A percentile compares a stretch with the other conserved stretches of the same genome.
Conservation (phyloP, 805 yeast species). For the Zygoascus biomembranicola region DNA sequence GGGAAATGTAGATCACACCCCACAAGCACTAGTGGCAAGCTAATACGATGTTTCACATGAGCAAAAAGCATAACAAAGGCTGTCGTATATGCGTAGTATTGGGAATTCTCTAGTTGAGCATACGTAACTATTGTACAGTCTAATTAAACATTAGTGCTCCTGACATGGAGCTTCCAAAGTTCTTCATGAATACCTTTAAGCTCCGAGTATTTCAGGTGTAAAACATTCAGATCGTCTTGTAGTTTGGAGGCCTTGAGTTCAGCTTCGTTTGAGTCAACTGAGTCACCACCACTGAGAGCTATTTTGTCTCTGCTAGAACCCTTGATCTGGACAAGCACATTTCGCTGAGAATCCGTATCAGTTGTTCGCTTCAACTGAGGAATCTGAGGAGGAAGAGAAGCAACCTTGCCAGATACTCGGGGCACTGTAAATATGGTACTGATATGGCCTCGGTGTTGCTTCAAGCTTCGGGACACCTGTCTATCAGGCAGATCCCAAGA, state of each 20-base stretch:
- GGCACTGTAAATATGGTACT: slow-evolving; percentile 13
- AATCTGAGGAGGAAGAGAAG: slow-evolving; percentile 13
- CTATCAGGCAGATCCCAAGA: slow-evolving; percentile 48
- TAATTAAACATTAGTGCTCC: background rate
- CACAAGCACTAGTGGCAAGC: background rate
- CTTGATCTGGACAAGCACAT: slow-evolving; percentile 14
- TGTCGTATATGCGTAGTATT: background rate
- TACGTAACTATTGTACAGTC: background rate
- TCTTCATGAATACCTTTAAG: slow-evolving; percentile 17
- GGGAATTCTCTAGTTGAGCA: background rate
- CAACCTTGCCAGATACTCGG: slow-evolving; percentile 4
- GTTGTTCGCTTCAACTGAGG: slow-evolving; percentile 23
- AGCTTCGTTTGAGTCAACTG: slow-evolving; percentile 4
- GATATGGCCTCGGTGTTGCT: slow-evolving; percentile 20
- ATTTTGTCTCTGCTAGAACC: background rate
- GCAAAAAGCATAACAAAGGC: background rate
- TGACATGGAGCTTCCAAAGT: slow-evolving; percentile 17
- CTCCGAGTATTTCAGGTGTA: slow-evolving; percentile 13
- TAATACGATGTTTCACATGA: background rate
- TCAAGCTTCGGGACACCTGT: slow-evolving; percentile 26
- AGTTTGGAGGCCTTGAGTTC: slow-evolving; percentile 12
- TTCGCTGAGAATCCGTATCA: slow-evolving; percentile 10
- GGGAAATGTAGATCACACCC: background rate
- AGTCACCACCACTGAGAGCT: background rate
- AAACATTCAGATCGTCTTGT: slow-evolving; percentile 12